A percentile compares a stretch with the other conserved stretches of the same genome.
Evolutionary conservation across 1,284 basidiomycete genomes (phyloP).

Genomic region (Cystobasidiaceae sp.): DNA sequence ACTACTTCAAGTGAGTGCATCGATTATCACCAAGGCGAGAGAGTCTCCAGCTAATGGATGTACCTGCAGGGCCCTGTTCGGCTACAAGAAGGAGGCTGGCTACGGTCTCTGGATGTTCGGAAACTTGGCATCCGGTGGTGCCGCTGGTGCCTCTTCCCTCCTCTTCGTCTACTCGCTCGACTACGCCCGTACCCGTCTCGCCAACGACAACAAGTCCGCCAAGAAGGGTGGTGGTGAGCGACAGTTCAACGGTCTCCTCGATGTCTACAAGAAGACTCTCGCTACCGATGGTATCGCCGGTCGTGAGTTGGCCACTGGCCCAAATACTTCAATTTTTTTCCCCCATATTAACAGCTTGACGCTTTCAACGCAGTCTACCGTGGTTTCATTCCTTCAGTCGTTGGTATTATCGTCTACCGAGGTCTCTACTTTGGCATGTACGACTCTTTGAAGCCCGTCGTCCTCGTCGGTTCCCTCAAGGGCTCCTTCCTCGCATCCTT

Average conservation of each 20-base stretch:
- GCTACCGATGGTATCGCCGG: slow-evolving; percentile 51
- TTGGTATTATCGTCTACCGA: slow-evolving; percentile 93
- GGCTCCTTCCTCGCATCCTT: slow-evolving; percentile 89
- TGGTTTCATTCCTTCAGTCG: slow-evolving; percentile 89
- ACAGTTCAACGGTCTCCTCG: slow-evolving; percentile 91
- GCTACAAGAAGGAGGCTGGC: slow-evolving; percentile 43
- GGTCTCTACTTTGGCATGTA: slow-evolving; percentile 58
- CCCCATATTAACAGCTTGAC: slow-evolving; percentile 52
- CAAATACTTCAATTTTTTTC: background rate
- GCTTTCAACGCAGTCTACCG: slow-evolving; percentile 59
- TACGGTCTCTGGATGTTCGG: slow-evolving; percentile 45
- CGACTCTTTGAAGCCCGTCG: slow-evolving; percentile 84
- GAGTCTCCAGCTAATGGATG: no score
- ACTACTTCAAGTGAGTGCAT: slow-evolving; percentile 93
- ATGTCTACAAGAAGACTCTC: slow-evolving; percentile 81
- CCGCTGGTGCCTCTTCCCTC: slow-evolving; percentile 58
- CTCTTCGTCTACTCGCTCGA: slow-evolving; percentile 98
- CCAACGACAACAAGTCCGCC: slow-evolving; percentile 90
- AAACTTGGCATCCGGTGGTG: slow-evolving; percentile 86
- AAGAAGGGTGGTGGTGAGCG: slow-evolving; percentile 77
- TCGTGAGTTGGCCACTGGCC: slow-evolving; percentile 25
- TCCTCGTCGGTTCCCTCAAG: slow-evolving; percentile 79
- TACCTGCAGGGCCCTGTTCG: slow-evolving; percentile 9
- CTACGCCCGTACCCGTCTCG: slow-evolving; percentile 94
- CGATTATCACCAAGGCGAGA: no score